Base-by-base conservation (phyloP, 805 yeast species). In the Yarrowia sp. region DNA sequence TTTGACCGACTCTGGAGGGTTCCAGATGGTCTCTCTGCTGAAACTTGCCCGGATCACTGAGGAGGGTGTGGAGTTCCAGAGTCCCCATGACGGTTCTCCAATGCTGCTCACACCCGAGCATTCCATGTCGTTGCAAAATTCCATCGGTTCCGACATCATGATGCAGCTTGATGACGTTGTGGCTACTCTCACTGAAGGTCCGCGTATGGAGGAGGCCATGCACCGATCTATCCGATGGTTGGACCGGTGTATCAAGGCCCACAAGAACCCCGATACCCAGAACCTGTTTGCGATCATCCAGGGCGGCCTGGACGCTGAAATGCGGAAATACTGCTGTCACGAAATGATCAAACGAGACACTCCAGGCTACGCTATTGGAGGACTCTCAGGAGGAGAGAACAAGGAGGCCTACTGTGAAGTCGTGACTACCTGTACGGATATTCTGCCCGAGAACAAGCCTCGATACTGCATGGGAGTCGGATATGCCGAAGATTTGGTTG, bases 101-200 rank as follows among this genome's bases (percentile, higher is more conserved):
- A 81, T 81, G 84, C 76, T 81, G 26, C 72, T 81, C 52, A 81
- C 84, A 8, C 84, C 84, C 1, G 84, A 81, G 73, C 84, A 81
- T 70, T 81, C 84, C n/a, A 81, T 81, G 70, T 75, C 79, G 42
- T 74, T 81, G 49, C 84, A 81, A 69, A 81, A 81, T 70, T 74
- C 79, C 59, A 81, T 81, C 49, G 84, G 84, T 3, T 78, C 82
- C 15, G 84, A 81, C 68, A 81, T 81, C 69, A 82, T 81, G 77
- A 81, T 81, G 84, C 84, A 81, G 71, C 75, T 81, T 69, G 84
- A 81, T 73, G 84, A 81, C 67, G 84, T 81, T 7, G 83, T 81
- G 4, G 76, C 79, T 42, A 80, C 84, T 1, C 73, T 81, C 68
- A 82, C 84, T 14, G 77, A 81, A 3, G 83, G 83, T 11, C 80